A percentile compares a stretch with the other conserved stretches of the same genome.
Evolutionary conservation across 768 basidiomycete species (phyloP).

Genomic region (Omphalotus guepiniiformis): DNA sequence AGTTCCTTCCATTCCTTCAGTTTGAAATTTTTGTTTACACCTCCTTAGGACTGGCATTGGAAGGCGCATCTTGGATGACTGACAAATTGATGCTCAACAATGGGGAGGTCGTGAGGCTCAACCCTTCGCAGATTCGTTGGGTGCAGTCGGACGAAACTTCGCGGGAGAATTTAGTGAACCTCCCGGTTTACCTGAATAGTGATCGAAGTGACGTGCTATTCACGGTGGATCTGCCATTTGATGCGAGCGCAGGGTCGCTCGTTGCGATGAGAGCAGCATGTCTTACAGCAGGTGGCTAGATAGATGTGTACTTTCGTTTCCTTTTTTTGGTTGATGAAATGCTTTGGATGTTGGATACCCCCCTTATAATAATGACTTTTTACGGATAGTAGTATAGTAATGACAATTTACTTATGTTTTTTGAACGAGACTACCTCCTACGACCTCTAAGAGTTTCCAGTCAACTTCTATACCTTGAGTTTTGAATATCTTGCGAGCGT

Average conservation of each 20-base stretch:
- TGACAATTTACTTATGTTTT: neutral
- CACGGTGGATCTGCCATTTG: constrained; percentile 81
- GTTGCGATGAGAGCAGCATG: constrained; percentile 90
- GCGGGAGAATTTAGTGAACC: constrained; percentile 51
- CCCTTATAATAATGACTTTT: neutral
- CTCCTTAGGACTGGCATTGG: constrained; percentile 63
- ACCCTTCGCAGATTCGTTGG: constrained; percentile 86
- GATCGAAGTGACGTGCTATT: constrained; percentile 90
- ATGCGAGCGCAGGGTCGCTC: constrained; percentile 56
- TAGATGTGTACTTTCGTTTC: constrained; percentile 1
- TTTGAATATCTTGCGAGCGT: constrained; percentile 72
- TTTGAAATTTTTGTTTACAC: neutral
- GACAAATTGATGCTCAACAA: constrained; percentile 78
- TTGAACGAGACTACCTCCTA: constrained; percentile 35
- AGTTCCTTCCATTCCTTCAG: no score
- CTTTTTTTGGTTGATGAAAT: neutral
- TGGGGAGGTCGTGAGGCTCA: constrained; percentile 74
- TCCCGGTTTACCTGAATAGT: constrained; percentile 91
- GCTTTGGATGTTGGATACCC: constrained; percentile 15
- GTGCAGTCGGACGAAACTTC: constrained; percentile 50
- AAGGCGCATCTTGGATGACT: constrained; percentile 77
- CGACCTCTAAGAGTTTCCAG: constrained; percentile 81
- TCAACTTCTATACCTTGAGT: constrained; percentile 75
- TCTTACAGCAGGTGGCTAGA: constrained; percentile 74
- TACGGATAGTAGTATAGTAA: neutral